These are phyloP conservation scores for Tetrahymena borealis DNA, from an alignment of 73 alveolate genomes.

Conservation along the genomic window DNA sequence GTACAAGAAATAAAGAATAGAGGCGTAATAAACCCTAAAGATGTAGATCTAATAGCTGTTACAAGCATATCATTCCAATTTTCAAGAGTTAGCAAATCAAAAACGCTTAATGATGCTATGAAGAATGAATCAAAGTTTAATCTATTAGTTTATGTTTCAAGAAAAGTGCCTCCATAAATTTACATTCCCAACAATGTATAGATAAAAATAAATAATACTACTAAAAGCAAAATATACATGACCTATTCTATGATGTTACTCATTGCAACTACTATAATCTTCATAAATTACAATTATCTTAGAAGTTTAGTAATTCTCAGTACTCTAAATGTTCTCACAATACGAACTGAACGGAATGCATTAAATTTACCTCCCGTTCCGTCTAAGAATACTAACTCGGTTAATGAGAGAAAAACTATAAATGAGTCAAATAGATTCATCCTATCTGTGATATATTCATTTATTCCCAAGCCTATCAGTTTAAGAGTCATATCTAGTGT, in stretches of 20 bases:
- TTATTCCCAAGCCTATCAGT: constrained; percentile 86
- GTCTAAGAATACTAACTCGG: constrained; percentile 68
- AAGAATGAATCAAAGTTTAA: constrained; percentile 79
- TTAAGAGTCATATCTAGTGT: constrained; percentile 84
- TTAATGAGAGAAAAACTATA: constrained; percentile 75
- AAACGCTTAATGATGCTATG: constrained; percentile 74
- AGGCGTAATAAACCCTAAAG: constrained; percentile 40
- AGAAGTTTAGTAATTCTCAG: constrained; percentile 85
- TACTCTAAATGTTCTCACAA: constrained; percentile 92
- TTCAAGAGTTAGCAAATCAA: constrained; percentile 82
- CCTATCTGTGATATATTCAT: constrained; percentile 76
- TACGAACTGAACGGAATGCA: constrained; percentile 86
- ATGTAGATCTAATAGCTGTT: constrained; percentile 46
- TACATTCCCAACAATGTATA: constrained; percentile 93
- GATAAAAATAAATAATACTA: constrained; percentile 83
- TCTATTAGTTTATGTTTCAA: constrained; percentile 35
- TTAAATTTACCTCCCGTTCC: constrained; percentile 62
- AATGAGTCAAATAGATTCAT: constrained; percentile 90
- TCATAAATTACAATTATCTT: constrained; percentile 81
- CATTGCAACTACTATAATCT: constrained; percentile 75
- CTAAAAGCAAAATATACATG: constrained; percentile 67
- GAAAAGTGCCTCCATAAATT: constrained; percentile 76
- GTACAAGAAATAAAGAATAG: constrained; percentile 85
- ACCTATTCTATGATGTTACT: constrained; percentile 69
- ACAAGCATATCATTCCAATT: constrained; percentile 84